Conservation (phyloP, 495 filamentous ascomycete genomes). For the Trichoderma asperelloides region DNA sequence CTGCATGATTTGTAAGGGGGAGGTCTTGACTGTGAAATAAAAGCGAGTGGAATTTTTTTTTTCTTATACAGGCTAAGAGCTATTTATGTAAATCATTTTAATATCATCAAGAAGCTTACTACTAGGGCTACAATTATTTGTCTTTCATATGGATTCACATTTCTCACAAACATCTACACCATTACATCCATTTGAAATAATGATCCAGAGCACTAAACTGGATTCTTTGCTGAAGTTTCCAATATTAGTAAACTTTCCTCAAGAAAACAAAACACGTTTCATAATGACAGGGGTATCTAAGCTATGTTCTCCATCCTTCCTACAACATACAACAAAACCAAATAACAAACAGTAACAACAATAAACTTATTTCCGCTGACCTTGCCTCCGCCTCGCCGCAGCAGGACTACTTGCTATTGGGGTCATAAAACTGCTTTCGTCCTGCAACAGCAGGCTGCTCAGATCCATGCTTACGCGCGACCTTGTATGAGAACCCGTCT, state of each 20-base stretch:
- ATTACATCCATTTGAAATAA: too few relatives aligned
- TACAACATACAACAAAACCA: neutral
- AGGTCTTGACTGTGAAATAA: neutral
- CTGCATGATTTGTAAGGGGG: neutral
- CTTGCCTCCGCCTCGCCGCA: slow-evolving; percentile 17
- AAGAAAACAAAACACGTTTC: neutral
- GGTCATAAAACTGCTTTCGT: slow-evolving; percentile 36
- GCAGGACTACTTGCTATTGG: slow-evolving; percentile 33
- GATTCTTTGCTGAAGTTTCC: too few relatives aligned
- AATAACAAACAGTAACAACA: neutral
- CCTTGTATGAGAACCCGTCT: slow-evolving; percentile 23
- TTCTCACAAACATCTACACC: too few relatives aligned
- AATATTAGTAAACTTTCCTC: neutral
- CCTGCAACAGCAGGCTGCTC: slow-evolving; percentile 36
- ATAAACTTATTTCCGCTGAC: neutral
- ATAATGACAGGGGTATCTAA: neutral
- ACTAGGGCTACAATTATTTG: neutral
- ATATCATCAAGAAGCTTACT: neutral
- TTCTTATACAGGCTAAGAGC: neutral
- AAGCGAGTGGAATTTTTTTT: neutral
- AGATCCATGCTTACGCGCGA: slow-evolving; percentile 42
- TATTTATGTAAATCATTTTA: neutral
- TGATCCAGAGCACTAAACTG: too few relatives aligned
- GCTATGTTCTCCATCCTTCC: neutral
- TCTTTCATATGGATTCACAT: neutral